Percentiles rank a stretch among this genome's conserved stretches.
Evolutionary conservation across 2,329 filamentous ascomycete genomes (phyloP).

Genomic region (Aspergillus costaricaensis): DNA sequence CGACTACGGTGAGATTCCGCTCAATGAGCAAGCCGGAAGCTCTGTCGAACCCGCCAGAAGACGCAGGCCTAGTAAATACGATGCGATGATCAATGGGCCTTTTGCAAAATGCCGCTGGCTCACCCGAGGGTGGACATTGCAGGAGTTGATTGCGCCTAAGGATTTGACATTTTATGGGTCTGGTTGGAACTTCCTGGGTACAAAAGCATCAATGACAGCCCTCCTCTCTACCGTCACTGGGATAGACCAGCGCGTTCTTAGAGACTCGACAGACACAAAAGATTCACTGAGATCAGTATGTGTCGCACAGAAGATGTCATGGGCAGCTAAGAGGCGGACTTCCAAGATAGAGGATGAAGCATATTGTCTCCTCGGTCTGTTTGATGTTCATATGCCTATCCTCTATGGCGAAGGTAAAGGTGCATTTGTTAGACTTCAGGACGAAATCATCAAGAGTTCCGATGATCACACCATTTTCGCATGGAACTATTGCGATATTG

Average conservation of each 20-base stretch:
- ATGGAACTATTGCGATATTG: background rate
- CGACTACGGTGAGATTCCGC: background rate
- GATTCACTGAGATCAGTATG: background rate
- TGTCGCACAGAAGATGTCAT: slow-evolving; percentile 26
- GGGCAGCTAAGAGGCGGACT: slow-evolving; percentile 28
- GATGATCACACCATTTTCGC: background rate
- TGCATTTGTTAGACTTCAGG: background rate
- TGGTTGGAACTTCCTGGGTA: background rate
- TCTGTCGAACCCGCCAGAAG: background rate
- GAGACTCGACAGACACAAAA: background rate
- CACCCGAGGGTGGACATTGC: slow-evolving; percentile 22
- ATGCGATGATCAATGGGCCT: background rate
- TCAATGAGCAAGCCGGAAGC: background rate
- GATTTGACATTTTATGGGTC: slow-evolving; percentile 7
- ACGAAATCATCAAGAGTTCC: background rate
- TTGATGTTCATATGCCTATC: background rate
- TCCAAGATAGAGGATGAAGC: slow-evolving; percentile 28
- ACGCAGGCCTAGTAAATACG: background rate
- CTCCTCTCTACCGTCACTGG: background rate
- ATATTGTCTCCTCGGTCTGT: slow-evolving; percentile 24
- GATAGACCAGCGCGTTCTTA: background rate
- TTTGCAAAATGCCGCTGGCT: slow-evolving; percentile 14
- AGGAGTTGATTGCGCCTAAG: slow-evolving; percentile 17
- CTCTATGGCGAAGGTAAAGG: background rate
- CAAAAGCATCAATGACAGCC: background rate